Evolutionary conservation across 1,139 yeast species (phyloP), one percentile per base, ranked within the genome.

Genomic region (Yamadazyma epiphylla): DNA sequence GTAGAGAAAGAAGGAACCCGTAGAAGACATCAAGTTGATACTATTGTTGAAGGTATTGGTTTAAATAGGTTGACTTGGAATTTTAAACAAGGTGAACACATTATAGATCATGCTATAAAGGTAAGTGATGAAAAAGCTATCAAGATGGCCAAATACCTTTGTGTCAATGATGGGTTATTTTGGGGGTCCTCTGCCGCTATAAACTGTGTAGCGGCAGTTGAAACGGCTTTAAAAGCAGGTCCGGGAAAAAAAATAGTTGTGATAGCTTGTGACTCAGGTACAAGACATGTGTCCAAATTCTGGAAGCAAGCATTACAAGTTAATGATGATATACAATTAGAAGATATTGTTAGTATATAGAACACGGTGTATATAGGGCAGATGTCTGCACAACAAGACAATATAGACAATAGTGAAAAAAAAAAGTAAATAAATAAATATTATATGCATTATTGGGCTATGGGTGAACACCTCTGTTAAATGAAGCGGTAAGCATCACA

Each of bases 21-120:
- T 45, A 71, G 97, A 50, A 69, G 98, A 44, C 97, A 91, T 52
- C 98, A 91, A 56, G 97, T 91, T 2, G 98, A 91, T 54, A 91
- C 97, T 0, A 55, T 89, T 3, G 82, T 91, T 2, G 98, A 91
- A 56, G 98, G 98, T 0, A 83, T 91, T 25, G 98, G 98, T 0
- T 61, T 91, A 34, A 91, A 87, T 48, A 64, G 98, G 41, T 61
- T 91, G 22, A 91, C 98, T 0, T 74, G 74, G 49, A 91, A 91
- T 53, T 85, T 91, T 52, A 60, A 67, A 29, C 75, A 72, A 29
- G 97, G 88, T 1, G 91, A 82, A 44, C 47, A 55, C 1, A 69
- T 58, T 39, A 79, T 91, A 11, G 95, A 87, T 51, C 88, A 80
- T 39, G 83, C 96, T 0, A 65, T 85, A 11, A 64, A 89, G 34